Conservation (phyloP, 2,329 filamentous ascomycete genomes). For the Byssoonygena ceratinophila region DNA sequence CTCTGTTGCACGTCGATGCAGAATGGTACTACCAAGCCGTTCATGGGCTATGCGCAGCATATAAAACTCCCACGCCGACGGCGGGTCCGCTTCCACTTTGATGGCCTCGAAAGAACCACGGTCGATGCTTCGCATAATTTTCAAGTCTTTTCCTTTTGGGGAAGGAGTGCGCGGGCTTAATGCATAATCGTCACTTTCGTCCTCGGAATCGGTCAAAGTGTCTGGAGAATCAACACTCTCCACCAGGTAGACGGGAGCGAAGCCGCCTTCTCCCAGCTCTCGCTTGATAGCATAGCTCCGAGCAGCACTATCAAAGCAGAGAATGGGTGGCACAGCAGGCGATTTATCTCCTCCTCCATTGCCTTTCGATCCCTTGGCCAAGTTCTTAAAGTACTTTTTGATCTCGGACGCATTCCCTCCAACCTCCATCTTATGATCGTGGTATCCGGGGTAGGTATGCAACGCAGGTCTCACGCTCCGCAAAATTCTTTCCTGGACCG, state of each 20-base stretch:
- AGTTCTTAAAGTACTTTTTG: constrained; percentile 64
- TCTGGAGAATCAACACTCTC: constrained; percentile 55
- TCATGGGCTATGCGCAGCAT: constrained; percentile 76
- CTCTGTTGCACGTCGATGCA: constrained; percentile 55
- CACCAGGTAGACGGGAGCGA: constrained; percentile 87
- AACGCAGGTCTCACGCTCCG: constrained; percentile 63
- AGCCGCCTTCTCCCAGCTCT: constrained; percentile 85
- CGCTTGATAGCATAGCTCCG: constrained; percentile 67
- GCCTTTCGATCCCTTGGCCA: constrained; percentile 42
- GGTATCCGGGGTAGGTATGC: constrained; percentile 65
- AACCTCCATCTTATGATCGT: constrained; percentile 55
- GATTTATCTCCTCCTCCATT: constrained; percentile 46
- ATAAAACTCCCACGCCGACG: constrained; percentile 89
- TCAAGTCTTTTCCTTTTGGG: constrained; percentile 28
- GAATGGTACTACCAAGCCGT: constrained; percentile 53
- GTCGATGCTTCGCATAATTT: constrained; percentile 18
- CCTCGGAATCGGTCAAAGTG: constrained; percentile 26
- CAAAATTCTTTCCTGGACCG: constrained; percentile 63
- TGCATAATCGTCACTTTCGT: constrained; percentile 37
- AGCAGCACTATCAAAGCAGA: constrained; percentile 56
- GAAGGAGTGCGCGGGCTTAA: constrained; percentile 45
- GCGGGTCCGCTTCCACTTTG: constrained; percentile 79
- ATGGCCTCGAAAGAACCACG: constrained; percentile 66
- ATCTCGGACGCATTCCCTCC: constrained; percentile 65
- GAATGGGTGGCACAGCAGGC: constrained; percentile 49